These are phyloP conservation scores for Hymenochaete sp. DNA, from an alignment of 1,284 basidiomycete species.

Conservation along the genomic window DNA sequence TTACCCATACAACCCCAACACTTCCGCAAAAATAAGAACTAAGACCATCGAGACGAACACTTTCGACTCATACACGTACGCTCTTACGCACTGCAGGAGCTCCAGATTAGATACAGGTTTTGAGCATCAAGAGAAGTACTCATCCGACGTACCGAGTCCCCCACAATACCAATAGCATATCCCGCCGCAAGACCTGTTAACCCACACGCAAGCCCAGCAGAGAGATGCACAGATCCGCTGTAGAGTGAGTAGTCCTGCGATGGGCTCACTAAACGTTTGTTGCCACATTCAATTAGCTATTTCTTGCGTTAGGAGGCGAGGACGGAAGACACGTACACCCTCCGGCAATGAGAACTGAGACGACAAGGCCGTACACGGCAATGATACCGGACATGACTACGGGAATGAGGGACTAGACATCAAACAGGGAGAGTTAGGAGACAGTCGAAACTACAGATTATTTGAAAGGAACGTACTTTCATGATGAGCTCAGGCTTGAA, in stretches of 20 bases:
- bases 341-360: slow-evolving; percentile 80
- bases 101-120: not conserved
- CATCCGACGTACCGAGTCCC: slow-evolving; percentile 75
- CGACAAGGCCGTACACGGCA: slow-evolving; percentile 83
- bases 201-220: slow-evolving; percentile 83
- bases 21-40: slow-evolving; percentile 81
- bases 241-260: slow-evolving; percentile 41
- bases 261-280: slow-evolving; percentile 36
- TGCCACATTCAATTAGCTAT: slow-evolving; percentile 32
- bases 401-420: slow-evolving; percentile 49
- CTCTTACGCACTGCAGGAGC: slow-evolving; percentile 17
- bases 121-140: not conserved
- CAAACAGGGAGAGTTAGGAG: slow-evolving; percentile 1
- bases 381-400: slow-evolving; percentile 54
- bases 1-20: slow-evolving; percentile 66
- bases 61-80: slow-evolving; percentile 66
- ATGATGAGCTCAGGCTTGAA: slow-evolving; percentile 96
- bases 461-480: slow-evolving; percentile 56
- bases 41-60: slow-evolving; percentile 86
- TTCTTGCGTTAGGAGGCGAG: not conserved
- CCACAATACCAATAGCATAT: slow-evolving; percentile 91
- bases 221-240: slow-evolving; percentile 83
- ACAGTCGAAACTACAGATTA: not conserved
- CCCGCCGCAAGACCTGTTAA: slow-evolving; percentile 85
- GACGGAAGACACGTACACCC: slow-evolving; percentile 39